Evolutionary conservation across 2,329 filamentous ascomycete genomes (phyloP).

Genomic region (Pseudogymnoascus destructans): DNA sequence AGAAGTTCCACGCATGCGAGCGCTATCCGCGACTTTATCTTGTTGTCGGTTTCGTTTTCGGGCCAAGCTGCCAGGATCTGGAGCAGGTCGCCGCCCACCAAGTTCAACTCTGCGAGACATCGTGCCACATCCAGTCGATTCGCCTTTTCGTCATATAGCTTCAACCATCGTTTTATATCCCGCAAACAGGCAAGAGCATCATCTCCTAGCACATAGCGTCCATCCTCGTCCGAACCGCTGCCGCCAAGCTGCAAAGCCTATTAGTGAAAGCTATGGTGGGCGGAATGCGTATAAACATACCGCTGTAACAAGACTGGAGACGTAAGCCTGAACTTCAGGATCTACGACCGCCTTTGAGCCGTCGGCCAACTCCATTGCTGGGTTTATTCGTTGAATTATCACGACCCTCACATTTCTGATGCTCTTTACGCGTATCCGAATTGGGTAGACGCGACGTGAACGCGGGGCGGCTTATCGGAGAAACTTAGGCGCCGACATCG

Average conservation of each 20-base stretch:
- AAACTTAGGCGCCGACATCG: background rate
- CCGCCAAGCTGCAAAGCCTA: constrained; percentile 60
- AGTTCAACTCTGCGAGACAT: constrained; percentile 80
- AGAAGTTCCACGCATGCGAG: constrained; percentile 82
- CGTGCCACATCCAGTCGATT: constrained; percentile 91
- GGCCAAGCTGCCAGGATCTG: constrained; percentile 79
- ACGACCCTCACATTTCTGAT: background rate
- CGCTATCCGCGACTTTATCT: constrained; percentile 64
- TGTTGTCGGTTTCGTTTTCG: constrained; percentile 57
- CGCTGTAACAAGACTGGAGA: constrained; percentile 86
- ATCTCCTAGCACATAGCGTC: constrained; percentile 79
- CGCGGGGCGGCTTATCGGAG: background rate
- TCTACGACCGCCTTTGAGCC: constrained; percentile 55
- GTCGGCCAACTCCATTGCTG: constrained; percentile 42
- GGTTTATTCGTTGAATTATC: constrained; percentile 6
- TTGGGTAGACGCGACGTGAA: constrained; percentile 7
- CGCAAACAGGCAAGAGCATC: constrained; percentile 84
- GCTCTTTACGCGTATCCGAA: constrained; percentile 12
- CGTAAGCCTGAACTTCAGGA: constrained; percentile 82
- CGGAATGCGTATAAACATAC: constrained; percentile 33
- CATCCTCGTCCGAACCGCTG: constrained; percentile 63
- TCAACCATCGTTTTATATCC: constrained; percentile 90
- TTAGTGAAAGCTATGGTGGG: constrained; percentile 15
- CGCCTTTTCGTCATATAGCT: constrained; percentile 83
- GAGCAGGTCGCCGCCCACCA: constrained; percentile 80